Conservation (phyloP, 75 land plant species). For the Cupressus sempervirens region DNA sequence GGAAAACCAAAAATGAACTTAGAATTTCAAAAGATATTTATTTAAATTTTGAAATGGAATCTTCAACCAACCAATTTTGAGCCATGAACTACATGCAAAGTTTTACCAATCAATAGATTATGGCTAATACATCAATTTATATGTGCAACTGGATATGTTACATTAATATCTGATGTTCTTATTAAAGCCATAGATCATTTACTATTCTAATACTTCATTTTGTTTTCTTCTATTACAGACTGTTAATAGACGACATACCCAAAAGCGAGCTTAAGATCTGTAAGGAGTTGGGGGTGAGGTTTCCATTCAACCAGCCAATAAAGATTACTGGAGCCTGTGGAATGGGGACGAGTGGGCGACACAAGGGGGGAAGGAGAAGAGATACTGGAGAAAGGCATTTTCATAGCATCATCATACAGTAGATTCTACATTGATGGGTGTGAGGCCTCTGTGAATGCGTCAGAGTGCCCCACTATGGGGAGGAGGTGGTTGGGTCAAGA, state of each 20-base stretch:
- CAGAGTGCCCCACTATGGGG: constrained; percentile 18
- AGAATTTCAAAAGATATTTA: no score
- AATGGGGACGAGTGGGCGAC: constrained; percentile 58
- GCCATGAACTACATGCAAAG: no score
- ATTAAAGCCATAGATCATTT: not conserved
- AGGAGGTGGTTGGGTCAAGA: constrained; percentile 26
- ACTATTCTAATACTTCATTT: not conserved
- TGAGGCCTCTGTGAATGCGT: constrained; percentile 9
- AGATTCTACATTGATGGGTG: constrained; percentile 46
- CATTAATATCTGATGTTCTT: not conserved
- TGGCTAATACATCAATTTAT: no score
- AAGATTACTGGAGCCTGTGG: constrained; percentile 52
- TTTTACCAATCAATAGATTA: no score
- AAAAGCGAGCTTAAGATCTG: constrained; percentile 44
- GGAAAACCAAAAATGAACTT: no score
- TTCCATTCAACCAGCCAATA: constrained; percentile 44
- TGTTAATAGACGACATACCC: constrained; percentile 40
- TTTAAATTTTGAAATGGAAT: no score
- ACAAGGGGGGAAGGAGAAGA: constrained; percentile 43
- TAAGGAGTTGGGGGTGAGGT: constrained; percentile 38
- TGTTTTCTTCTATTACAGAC: constrained; percentile 20
- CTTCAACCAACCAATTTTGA: no score
- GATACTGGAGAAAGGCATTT: constrained; percentile 43
- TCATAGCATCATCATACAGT: constrained; percentile 31
- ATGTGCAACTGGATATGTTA: no score